A percentile compares a stretch with the other conserved stretches of the same genome.
These are phyloP conservation scores for Lepiota brunneoincarnata DNA, from an alignment of 768 basidiomycete genomes.

Conservation along the genomic window DNA sequence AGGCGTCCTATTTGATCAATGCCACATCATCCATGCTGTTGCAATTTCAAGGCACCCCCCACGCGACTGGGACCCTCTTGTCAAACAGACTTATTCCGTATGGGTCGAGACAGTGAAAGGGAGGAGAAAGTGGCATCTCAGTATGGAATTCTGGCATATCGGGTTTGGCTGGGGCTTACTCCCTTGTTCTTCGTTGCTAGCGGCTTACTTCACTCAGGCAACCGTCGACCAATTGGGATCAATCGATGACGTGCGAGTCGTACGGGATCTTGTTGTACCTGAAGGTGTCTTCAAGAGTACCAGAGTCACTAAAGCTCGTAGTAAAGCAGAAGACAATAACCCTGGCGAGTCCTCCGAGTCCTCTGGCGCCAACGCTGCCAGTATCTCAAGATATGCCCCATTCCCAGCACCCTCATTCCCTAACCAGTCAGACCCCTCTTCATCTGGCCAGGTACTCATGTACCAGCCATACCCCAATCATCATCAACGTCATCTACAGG, in stretches of 20 bases:
- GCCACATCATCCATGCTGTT: neutral
- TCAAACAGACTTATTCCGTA: slow-evolving; percentile 85
- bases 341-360: slow-evolving; percentile 25
- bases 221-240: slow-evolving; percentile 71
- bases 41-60: slow-evolving; percentile 31
- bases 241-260: slow-evolving; percentile 61
- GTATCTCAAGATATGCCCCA: slow-evolving; percentile 34
- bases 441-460: slow-evolving; percentile 33
- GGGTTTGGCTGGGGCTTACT: slow-evolving; percentile 1
- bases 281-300: slow-evolving; percentile 68
- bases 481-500: slow-evolving; percentile 18
- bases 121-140: slow-evolving; percentile 79
- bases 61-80: slow-evolving; percentile 63
- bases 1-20: neutral
- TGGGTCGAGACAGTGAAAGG: slow-evolving; percentile 67
- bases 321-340: slow-evolving; percentile 39
- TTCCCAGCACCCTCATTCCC: slow-evolving; percentile 34
- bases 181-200: slow-evolving; percentile 32
- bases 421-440: slow-evolving; percentile 22
- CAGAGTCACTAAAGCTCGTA: slow-evolving; percentile 49
- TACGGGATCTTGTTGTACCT: slow-evolving; percentile 63
- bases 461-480: slow-evolving; percentile 37
- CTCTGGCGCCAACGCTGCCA: slow-evolving; percentile 21
- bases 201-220: slow-evolving; percentile 79
- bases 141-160: slow-evolving; percentile 37